These are phyloP conservation scores for Macadamia integrifolia DNA, from an alignment of 164 flowering plant genomes.

Conservation along the genomic window DNA sequence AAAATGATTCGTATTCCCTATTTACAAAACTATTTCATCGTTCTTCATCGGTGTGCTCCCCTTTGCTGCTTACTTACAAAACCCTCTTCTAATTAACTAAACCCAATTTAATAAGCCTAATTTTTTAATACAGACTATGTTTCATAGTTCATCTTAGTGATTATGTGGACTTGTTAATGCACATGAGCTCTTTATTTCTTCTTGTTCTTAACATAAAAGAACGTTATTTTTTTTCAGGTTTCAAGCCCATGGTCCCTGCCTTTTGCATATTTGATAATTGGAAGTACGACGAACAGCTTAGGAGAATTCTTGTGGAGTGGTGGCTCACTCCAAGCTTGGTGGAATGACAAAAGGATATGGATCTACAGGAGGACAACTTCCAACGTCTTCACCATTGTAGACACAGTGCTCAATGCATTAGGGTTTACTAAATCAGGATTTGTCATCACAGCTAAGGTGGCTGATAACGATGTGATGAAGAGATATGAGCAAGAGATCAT, in stretches of 20 bases:
- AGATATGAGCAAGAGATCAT: constrained; percentile 30
- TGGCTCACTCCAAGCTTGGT: constrained; percentile 42
- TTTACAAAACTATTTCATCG: too few relatives aligned
- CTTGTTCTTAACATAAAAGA: too few relatives aligned
- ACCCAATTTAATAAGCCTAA: too few relatives aligned
- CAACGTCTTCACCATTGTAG: constrained; percentile 18
- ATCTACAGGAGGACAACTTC: constrained; percentile 20
- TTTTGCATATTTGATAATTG: constrained; percentile 41
- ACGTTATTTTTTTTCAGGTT: constrained; percentile 22
- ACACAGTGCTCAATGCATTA: constrained; percentile 12
- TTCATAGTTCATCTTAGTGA: too few relatives aligned
- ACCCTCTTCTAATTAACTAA: too few relatives aligned
- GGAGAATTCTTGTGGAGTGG: constrained; percentile 36
- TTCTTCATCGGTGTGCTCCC: too few relatives aligned
- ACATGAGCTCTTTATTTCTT: too few relatives aligned
- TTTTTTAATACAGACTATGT: too few relatives aligned
- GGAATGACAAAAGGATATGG: constrained; percentile 31
- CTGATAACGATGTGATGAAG: constrained; percentile 21
- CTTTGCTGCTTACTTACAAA: too few relatives aligned
- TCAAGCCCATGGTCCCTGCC: constrained; percentile 69
- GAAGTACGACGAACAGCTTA: constrained; percentile 26
- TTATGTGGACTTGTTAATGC: background rate
- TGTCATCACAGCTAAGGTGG: constrained; percentile 24
- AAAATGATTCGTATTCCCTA: too few relatives aligned
- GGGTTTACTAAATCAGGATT: constrained; percentile 21